A percentile compares a stretch with the other conserved stretches of the same genome.
phyloP scores from a whole-genome alignment of 306 rosid species.

The Begonia loranthoides region DNA sequence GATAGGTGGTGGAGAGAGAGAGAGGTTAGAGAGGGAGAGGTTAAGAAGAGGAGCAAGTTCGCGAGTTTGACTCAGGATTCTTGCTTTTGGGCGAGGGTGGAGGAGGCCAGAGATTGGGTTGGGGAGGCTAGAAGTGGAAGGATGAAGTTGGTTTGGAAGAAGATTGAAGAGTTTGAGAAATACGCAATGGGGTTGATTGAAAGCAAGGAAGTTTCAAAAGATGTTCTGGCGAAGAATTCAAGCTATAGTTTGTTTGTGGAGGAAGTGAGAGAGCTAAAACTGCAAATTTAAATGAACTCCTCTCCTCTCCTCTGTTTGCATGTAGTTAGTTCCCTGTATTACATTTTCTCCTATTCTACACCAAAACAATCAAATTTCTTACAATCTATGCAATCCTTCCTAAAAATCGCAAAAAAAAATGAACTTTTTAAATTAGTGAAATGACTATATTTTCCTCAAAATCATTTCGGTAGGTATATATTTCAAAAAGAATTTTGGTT shows the following conservation, averaged over 20 bases:
- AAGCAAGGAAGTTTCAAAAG: conserved; percentile 54
- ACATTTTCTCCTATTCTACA: too few relatives aligned
- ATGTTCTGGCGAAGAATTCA: conserved; percentile 59
- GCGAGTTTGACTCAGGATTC: conserved; percentile 83
- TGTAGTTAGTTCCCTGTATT: too few relatives aligned
- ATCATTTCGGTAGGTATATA: too few relatives aligned
- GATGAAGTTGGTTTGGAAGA: conserved; percentile 25
- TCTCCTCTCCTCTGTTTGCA: too few relatives aligned
- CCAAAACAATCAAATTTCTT: too few relatives aligned
- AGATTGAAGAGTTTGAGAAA: conserved; percentile 34
- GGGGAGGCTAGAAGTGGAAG: conserved; percentile 34
- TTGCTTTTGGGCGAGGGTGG: conserved; percentile 74
- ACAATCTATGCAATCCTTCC: too few relatives aligned
- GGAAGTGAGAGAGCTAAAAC: conserved; percentile 32
- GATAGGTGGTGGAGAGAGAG: conserved; percentile 65
- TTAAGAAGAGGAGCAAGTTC: conserved; percentile 29
- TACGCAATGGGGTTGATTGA: conserved; percentile 40
- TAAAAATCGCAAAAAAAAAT: too few relatives aligned
- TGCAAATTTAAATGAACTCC: conserved; percentile 3
- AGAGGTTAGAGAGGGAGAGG: conserved; percentile 8
- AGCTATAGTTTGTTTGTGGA: conserved; percentile 49
- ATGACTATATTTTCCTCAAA: too few relatives aligned
- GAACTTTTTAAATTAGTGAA: too few relatives aligned
- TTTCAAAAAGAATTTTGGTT: too few relatives aligned
- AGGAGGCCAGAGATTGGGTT: conserved; percentile 76